Evolutionary conservation across 495 filamentous ascomycete genomes (phyloP), one percentile per base, ranked within the genome.

Genomic region (Daldinia childiae): DNA sequence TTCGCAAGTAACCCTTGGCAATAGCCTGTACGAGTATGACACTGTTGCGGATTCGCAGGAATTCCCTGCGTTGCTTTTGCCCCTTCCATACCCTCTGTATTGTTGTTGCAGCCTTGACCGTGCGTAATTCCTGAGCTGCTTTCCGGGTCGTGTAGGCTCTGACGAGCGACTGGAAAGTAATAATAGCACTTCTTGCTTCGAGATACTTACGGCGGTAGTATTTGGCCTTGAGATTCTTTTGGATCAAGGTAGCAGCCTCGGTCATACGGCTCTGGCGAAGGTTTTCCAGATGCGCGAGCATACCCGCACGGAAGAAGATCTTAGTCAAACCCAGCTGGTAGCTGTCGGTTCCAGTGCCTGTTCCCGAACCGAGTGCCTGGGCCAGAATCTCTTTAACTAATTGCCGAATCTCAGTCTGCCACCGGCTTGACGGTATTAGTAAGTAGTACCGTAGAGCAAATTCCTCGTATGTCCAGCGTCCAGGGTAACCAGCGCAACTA

Each of bases 361-460:
- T 92, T 50, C 87, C 86, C 6, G 84, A 77, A 24, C 95, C 96
- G 32, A 99, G 87, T n/a, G 94, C 95, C 79, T 92, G 94, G 29
- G 86, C 90, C 51, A 99, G 81, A 73, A 99, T 99, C 32, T 90
- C 90, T 77, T 96, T 90, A 17, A 94, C 96, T 90, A 99, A 96
- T 56, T 93, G 85, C 32, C 93, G 86, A 70, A 99, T 97, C 76
- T 98, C 94, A 0, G 92, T 90, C 21, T 93, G 97, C 94, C 95
- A 97, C 64, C 91, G 87, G 32, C 87, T 84, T 6, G 96, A 98
- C 41, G 92, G 94, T 55, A 97, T 92, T 68, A 99, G 84, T 93
- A 99, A 97, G 81, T 99, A 99, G 82, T 99, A 99, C 67, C 95
- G 90, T 61, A 97, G 83, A 7, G 95, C 95, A 80, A 99, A 99